phyloP scores from a whole-genome alignment of 495 filamentous ascomycete genomes.

The Acidomyces sp. region DNA sequence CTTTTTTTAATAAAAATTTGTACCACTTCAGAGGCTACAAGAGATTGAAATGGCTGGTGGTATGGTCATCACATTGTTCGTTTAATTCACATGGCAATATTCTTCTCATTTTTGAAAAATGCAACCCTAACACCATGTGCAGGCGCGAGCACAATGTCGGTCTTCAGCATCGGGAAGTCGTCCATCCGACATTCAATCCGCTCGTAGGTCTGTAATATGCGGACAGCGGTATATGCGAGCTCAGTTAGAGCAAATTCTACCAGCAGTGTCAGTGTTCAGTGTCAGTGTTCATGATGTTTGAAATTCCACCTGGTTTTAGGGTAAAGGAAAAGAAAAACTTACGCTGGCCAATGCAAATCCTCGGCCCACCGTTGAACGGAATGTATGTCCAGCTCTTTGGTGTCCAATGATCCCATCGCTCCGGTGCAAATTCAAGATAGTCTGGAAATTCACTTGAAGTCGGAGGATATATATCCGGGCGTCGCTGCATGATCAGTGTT shows the following conservation, averaged over 20 bases:
- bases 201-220: slow-evolving; percentile 37
- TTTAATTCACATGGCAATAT: slow-evolving; percentile 1
- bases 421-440: slow-evolving; percentile 46
- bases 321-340: no score
- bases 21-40: no score
- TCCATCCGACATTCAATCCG: slow-evolving; percentile 37
- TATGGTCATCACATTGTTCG: no score
- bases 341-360: slow-evolving; percentile 71
- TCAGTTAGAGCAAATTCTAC: slow-evolving; percentile 30
- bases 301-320: no score
- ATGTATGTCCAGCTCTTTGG: slow-evolving; percentile 58
- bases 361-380: slow-evolving; percentile 42
- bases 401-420: slow-evolving; percentile 66
- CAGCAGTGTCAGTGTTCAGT: background rate
- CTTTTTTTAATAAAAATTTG: no score
- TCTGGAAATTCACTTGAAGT: slow-evolving; percentile 24
- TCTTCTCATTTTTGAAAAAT: slow-evolving; percentile 26
- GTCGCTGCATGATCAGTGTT: slow-evolving; percentile 64
- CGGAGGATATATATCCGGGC: slow-evolving; percentile 48
- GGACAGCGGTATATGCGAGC: slow-evolving; percentile 30
- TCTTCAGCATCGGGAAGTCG: slow-evolving; percentile 42
- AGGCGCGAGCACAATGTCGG: slow-evolving; percentile 56
- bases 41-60: no score
- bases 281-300: background rate
- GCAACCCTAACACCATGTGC: slow-evolving; percentile 47